Evolutionary conservation across 306 rosid genomes (phyloP), one percentile per base, ranked within the genome.

Genomic region (Ochetophila trinervis): DNA sequence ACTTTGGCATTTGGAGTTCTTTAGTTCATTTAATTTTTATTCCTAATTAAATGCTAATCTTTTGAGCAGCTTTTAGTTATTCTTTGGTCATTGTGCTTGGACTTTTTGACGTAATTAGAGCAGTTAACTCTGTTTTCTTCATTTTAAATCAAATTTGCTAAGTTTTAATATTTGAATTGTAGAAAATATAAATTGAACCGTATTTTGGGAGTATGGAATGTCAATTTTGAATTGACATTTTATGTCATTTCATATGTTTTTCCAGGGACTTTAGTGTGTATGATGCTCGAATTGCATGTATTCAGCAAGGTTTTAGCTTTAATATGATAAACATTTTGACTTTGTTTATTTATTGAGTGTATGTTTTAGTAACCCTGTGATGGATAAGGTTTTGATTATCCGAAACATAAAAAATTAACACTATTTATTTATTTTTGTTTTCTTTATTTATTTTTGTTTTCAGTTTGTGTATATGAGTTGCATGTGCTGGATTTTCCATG

Each of bases 401-500:
- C 10, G 18, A 23, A 21, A 44, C 14, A 8, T 32, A 51, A 59
- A 0, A 19, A 47, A 68, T 68, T 70, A 50, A 79, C 58, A 62
- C 72, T 37, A 64, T 71, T 76, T 76, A n/a, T 60, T 68, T 62
- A 73, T 63, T 68, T 59, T 49, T 69, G 67, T 76, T 65, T 71
- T 37, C 50, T 55, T 66, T 20, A n/a, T 15, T 57, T 52, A 70
- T 63, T 74, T 50, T 69, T 70, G 71, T 60, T 78, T 76, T 57
- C 88, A 94, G 97, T 81, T 83, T 73, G 83, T 88, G 80, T 86
- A 72, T 74, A 73, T 87, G 90, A 94, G 89, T 85, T 88, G 96
- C 93, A 87, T 84, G 95, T 76, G 84, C 87, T 87, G 94, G 91
- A 78, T 84, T 81, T 83, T 86, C 85, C 83, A 93, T 93, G 99